phyloP scores from a whole-genome alignment of 2,329 filamentous ascomycete genomes.

The Aureobasidium sp. region DNA sequence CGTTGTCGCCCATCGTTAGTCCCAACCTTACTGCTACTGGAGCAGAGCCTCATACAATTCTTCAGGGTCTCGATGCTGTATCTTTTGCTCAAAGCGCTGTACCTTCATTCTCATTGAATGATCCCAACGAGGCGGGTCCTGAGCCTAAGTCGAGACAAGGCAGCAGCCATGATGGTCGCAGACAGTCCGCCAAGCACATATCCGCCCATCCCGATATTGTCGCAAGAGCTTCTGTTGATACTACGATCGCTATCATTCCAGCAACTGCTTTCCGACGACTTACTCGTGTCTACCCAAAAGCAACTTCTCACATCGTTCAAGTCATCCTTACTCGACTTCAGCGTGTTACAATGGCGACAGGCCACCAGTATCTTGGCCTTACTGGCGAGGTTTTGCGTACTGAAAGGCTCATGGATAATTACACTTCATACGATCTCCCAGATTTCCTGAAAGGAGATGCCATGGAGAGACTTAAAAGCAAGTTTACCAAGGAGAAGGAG shows the following conservation, averaged over 20 bases:
- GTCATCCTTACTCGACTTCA: constrained; percentile 93
- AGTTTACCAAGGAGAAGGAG: constrained; percentile 73
- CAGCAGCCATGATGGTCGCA: not conserved
- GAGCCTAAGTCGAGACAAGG: not conserved
- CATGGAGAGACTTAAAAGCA: constrained; percentile 79
- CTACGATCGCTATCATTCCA: constrained; percentile 96
- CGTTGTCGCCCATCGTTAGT: constrained; percentile 35
- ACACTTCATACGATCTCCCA: constrained; percentile 83
- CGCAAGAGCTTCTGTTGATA: constrained; percentile 90
- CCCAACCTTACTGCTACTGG: constrained; percentile 21
- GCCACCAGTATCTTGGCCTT: constrained; percentile 87
- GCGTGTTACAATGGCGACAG: constrained; percentile 87
- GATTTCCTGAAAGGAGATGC: constrained; percentile 83
- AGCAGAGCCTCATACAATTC: constrained; percentile 21
- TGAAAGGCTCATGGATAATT: constrained; percentile 88
- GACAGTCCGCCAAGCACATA: constrained; percentile 42
- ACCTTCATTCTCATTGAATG: constrained; percentile 67
- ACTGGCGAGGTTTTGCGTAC: constrained; percentile 88
- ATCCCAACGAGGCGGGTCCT: constrained; percentile 18
- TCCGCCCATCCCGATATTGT: constrained; percentile 96
- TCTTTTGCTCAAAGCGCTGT: constrained; percentile 46
- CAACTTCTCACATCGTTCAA: constrained; percentile 94
- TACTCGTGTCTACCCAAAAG: constrained; percentile 90
- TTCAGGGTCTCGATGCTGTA: constrained; percentile 9
- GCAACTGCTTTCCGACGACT: constrained; percentile 90